A percentile compares a stretch with the other conserved stretches of the same genome.
These are phyloP conservation scores for Xylariaceae sp. DNA, from an alignment of 2,329 filamentous ascomycete genomes.

Conservation along the genomic window DNA sequence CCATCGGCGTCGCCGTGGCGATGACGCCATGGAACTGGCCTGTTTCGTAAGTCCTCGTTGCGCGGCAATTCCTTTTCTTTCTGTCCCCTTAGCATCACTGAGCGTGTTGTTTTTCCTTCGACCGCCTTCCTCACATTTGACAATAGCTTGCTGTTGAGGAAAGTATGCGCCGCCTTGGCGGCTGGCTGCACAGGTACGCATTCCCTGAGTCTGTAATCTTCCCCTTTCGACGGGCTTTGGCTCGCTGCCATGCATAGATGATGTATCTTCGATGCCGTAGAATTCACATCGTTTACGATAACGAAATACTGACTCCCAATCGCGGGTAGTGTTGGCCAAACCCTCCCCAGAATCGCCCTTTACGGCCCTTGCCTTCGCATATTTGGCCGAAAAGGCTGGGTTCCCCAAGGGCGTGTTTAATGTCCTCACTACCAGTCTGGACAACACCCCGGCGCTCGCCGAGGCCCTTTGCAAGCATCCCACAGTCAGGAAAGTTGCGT, in stretches of 20 bases:
- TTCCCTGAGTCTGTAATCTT: background rate
- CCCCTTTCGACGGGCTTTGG: background rate
- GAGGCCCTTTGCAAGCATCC: conserved; percentile 46
- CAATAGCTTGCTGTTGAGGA: conserved; percentile 56
- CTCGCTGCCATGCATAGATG: background rate
- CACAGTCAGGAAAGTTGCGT: conserved; percentile 61
- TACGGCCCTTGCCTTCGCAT: conserved; percentile 50
- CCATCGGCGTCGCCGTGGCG: conserved; percentile 63
- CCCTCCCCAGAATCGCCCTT: conserved; percentile 65
- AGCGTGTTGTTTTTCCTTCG: conserved; percentile 7
- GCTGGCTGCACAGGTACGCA: conserved; percentile 56
- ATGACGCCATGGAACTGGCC: conserved; percentile 71
- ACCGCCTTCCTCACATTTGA: conserved; percentile 19
- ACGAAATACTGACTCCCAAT: background rate
- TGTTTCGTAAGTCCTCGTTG: conserved; percentile 43
- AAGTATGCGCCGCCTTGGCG: conserved; percentile 63
- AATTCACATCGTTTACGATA: background rate
- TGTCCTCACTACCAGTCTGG: conserved; percentile 43
- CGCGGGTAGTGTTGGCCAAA: conserved; percentile 59
- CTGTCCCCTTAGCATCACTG: background rate
- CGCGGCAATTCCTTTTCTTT: background rate
- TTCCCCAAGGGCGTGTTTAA: conserved; percentile 69
- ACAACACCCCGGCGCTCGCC: conserved; percentile 42
- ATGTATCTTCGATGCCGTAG: background rate
- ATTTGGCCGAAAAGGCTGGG: conserved; percentile 61